Percentiles rank a stretch among this genome's conserved stretches.
phyloP scores from a whole-genome alignment of 257 asterid species.

The Lithospermum erythrorhizon region DNA sequence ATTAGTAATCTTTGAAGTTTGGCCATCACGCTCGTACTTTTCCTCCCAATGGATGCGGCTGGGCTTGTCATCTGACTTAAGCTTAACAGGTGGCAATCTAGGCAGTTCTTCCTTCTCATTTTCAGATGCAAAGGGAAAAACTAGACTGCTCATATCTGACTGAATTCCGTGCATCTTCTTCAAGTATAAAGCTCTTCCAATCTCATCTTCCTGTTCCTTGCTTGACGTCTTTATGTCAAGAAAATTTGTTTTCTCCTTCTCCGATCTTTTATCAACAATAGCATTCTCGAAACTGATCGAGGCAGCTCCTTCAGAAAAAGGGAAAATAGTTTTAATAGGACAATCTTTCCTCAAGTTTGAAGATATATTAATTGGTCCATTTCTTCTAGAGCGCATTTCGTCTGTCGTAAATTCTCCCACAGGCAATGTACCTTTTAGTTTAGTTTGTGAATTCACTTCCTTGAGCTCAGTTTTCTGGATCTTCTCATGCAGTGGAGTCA shows the following conservation, averaged over 20 bases:
- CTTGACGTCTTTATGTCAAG: conserved; percentile 7
- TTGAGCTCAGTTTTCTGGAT: conserved; percentile 13
- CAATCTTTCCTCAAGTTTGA: conserved; percentile 11
- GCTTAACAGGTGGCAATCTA: conserved; percentile 20
- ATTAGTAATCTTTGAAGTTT: conserved; percentile 10
- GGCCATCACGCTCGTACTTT: conserved; percentile 20
- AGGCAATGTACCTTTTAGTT: conserved; percentile 5
- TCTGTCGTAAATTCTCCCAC: conserved; percentile 3
- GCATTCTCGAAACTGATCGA: conserved; percentile 9
- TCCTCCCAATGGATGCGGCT: conserved; percentile 18
- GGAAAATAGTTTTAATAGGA: conserved; percentile 10
- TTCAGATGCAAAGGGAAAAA: conserved; percentile 12
- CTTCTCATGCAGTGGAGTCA: conserved; percentile 11
- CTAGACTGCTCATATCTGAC: conserved; percentile 9
- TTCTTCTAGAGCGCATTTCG: conserved; percentile 6
- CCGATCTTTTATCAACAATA: conserved; percentile 9
- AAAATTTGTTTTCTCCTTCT: conserved; percentile 8
- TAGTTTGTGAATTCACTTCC: conserved; percentile 7
- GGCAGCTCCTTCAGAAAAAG: conserved; percentile 12
- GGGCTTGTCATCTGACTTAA: conserved; percentile 18
- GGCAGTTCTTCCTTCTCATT: conserved; percentile 22
- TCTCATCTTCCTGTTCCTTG: conserved; percentile 19
- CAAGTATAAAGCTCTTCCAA: conserved; percentile 18
- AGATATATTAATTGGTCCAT: conserved; percentile 3
- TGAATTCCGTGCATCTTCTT: conserved; percentile 9